Percentiles rank a stretch among this genome's conserved stretches.
phyloP scores from a whole-genome alignment of 2,329 filamentous ascomycete genomes.

The Amauroascus verrucosus region DNA sequence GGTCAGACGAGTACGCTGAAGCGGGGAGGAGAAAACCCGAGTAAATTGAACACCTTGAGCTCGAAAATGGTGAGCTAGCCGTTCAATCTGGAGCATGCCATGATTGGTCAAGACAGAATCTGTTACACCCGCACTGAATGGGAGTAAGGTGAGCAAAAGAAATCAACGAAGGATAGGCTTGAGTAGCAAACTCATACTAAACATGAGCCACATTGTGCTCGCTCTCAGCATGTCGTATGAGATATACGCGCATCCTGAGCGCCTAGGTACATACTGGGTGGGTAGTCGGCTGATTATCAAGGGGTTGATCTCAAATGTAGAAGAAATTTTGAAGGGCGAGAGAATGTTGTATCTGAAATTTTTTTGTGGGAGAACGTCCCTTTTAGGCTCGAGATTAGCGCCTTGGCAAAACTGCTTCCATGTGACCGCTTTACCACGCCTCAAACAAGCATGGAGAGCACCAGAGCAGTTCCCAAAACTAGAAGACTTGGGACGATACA shows the following conservation, averaged over 20 bases:
- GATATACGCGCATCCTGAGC: constrained; percentile 51
- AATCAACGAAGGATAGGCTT: neutral
- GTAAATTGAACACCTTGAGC: constrained; percentile 54
- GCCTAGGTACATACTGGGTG: neutral
- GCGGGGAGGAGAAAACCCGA: constrained; percentile 65
- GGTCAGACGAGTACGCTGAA: constrained; percentile 56
- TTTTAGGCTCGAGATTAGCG: constrained; percentile 2
- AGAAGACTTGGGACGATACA: too few species aligned
- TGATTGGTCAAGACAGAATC: constrained; percentile 73
- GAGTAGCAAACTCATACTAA: constrained; percentile 17
- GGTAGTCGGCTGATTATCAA: neutral
- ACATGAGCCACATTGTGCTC: constrained; percentile 68
- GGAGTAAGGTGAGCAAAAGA: constrained; percentile 4
- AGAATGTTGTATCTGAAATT: neutral
- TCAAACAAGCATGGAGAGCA: too few species aligned
- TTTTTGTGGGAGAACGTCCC: neutral
- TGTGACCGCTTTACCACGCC: too few species aligned
- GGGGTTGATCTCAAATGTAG: neutral
- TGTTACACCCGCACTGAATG: constrained; percentile 58
- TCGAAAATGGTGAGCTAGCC: constrained; percentile 58
- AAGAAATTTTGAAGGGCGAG: neutral
- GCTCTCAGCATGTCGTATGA: constrained; percentile 80
- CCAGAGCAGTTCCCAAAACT: too few species aligned
- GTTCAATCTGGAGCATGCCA: constrained; percentile 66
- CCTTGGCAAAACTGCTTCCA: neutral